Evolutionary conservation across 2,329 filamentous ascomycete species (phyloP), one percentile per base, ranked within the genome.

Genomic region (Diaporthe eres): DNA sequence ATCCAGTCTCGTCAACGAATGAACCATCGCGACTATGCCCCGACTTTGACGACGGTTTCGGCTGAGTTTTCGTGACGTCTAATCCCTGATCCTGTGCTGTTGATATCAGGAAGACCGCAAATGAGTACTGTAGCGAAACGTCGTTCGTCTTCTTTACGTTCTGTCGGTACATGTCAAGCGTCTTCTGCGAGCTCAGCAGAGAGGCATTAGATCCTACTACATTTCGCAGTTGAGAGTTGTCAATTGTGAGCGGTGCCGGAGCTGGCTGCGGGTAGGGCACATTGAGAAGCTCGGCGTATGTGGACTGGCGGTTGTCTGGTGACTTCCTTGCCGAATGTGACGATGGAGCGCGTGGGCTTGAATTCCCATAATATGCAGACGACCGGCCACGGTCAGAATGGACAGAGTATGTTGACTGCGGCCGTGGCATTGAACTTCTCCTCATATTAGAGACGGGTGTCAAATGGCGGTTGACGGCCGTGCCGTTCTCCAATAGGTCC

Each of bases 61-160:
- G 84, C 63, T 85, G 83, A 65, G 86, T 81, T 74, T 89, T 87
- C 1, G 89, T 86, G 61, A 86, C 83, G 76, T 90, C 87, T 28
- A 93, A 81, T 2, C 92, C 92, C 82, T 94, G 90, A 82, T 98
- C 94, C 82, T 95, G 94, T 55, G 96, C 96, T 2, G 95, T 93
- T 63, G 96, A 94, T 79, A 98, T 93, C 87, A 99, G 92, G 83
- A 98, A 98, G 51, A 98, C 91, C 2, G 97, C 97, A 85, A 99
- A 98, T 42, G 98, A 97, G 84, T 98, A 98, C 84, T 98, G 95
- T 47, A 98, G 94, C 5, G 94, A 93, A 22, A 93, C 89, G 83
- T 98, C 95, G 77, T 94, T 97, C 3, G 97, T 98, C 87, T 99
- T 99, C 87, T 98, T 98, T 75, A 98, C 95, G 81, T 98, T 99